Percentiles rank a stretch among this genome's conserved stretches.
These are phyloP conservation scores for Amanita muscaria DNA, from an alignment of 768 basidiomycete species.

Conservation along the genomic window DNA sequence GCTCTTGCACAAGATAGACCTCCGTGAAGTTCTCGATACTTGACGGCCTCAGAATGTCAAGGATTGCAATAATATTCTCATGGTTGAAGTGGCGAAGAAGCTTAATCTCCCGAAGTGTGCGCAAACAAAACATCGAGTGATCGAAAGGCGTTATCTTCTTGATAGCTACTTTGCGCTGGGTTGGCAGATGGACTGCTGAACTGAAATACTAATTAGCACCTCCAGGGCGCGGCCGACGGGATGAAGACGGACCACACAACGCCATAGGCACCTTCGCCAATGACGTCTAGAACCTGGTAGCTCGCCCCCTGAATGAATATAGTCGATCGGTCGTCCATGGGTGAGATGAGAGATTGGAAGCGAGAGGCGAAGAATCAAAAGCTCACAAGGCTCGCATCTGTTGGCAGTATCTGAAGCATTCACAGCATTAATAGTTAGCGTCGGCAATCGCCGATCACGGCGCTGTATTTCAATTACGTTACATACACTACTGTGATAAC, in stretches of 20 bases:
- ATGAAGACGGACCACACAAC: conserved; percentile 54
- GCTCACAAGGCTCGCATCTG: not conserved
- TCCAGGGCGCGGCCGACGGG: conserved; percentile 5
- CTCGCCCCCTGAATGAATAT: conserved; percentile 26
- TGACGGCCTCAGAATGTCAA: conserved; percentile 84
- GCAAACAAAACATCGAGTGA: conserved; percentile 86
- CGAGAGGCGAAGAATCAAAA: not conserved
- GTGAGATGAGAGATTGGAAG: not conserved
- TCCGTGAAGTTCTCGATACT: conserved; percentile 76
- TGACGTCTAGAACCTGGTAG: conserved; percentile 75
- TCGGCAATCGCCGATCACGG: conserved; percentile 5
- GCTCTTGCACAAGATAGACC: conserved; percentile 59
- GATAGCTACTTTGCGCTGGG: conserved; percentile 84
- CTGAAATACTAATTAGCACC: conserved; percentile 22
- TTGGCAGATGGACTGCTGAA: conserved; percentile 71
- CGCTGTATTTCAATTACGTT: not conserved
- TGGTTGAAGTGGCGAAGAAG: conserved; percentile 81
- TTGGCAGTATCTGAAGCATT: not conserved
- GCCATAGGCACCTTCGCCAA: conserved; percentile 94
- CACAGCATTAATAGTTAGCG: not conserved
- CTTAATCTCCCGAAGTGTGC: conserved; percentile 86
- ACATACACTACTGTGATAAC: not conserved
- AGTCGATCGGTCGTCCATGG: conserved; percentile 8
- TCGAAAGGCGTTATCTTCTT: conserved; percentile 95
- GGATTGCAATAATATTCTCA: conserved; percentile 89